A percentile compares a stretch with the other conserved stretches of the same genome.
phyloP scores from a whole-genome alignment of 2,329 filamentous ascomycete species.

The Apiospora aurea region DNA sequence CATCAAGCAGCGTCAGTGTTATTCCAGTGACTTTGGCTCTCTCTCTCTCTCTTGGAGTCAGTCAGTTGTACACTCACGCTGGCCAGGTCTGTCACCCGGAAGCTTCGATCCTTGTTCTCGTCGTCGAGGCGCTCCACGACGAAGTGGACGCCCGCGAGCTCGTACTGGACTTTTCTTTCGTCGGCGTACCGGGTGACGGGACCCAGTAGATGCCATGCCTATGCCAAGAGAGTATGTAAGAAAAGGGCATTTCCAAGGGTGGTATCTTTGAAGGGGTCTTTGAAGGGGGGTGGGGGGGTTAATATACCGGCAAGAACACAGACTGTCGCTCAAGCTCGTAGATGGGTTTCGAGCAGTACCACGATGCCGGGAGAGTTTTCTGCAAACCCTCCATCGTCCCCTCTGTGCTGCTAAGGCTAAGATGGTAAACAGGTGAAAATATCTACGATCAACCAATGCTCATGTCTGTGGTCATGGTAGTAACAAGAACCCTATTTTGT shows the following conservation, averaged over 20 bases:
- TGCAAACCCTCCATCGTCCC: background rate
- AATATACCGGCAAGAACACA: conserved; percentile 9
- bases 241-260: no score
- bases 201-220: conserved; percentile 26
- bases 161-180: conserved; percentile 21
- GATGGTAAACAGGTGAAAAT: background rate
- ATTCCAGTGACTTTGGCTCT: background rate
- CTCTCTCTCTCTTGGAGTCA: no score
- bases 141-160: conserved; percentile 24
- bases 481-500: background rate
- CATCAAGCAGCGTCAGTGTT: background rate
- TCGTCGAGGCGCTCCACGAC: conserved; percentile 22
- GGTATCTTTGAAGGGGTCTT: background rate
- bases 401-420: background rate
- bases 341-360: conserved; percentile 25
- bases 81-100: background rate
- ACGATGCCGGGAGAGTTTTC: conserved; percentile 20
- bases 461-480: background rate
- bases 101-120: background rate
- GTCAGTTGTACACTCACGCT: background rate
- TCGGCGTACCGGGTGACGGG: conserved; percentile 25
- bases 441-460: background rate
- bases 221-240: background rate
- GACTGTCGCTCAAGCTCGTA: conserved; percentile 22
- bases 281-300: no score